A percentile compares a stretch with the other conserved stretches of the same genome.
These are phyloP conservation scores for Cinchona pubescens DNA, from an alignment of 257 asterid species.

Conservation along the genomic window DNA sequence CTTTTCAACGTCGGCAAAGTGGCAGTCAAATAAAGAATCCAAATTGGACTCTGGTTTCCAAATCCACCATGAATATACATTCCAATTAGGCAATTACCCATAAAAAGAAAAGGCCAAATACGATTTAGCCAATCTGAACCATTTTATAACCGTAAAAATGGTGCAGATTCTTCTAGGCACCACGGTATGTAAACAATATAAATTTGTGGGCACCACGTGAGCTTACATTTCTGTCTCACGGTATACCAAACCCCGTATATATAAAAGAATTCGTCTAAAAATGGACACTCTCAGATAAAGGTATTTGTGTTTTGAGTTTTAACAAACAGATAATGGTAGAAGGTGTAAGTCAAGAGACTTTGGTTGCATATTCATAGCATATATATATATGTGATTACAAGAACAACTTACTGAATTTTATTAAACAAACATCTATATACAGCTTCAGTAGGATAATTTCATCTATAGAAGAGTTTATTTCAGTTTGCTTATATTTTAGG, in stretches of 20 bases:
- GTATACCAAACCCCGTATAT: too few relatives aligned
- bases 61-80: background rate
- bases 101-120: too few relatives aligned
- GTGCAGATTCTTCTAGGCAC: too few relatives aligned
- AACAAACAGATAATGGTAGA: too few relatives aligned
- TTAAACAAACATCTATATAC: constrained; percentile 38
- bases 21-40: background rate
- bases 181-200: too few relatives aligned
- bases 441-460: constrained; percentile 19
- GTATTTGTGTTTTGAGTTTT: background rate
- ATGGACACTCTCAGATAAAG: background rate
- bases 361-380: background rate
- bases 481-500: constrained; percentile 6
- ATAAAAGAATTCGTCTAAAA: too few relatives aligned
- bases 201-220: too few relatives aligned
- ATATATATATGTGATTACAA: background rate
- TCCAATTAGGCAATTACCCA: too few relatives aligned
- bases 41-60: background rate
- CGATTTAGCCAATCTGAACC: too few relatives aligned
- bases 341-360: too few relatives aligned
- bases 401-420: constrained; percentile 7
- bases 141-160: too few relatives aligned
- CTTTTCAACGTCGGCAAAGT: background rate
- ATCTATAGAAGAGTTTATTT: constrained; percentile 21
- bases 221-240: too few relatives aligned